These are phyloP conservation scores for Leishmania braziliensis DNA, from an alignment of 208 protist genomes.

Conservation along the genomic window DNA sequence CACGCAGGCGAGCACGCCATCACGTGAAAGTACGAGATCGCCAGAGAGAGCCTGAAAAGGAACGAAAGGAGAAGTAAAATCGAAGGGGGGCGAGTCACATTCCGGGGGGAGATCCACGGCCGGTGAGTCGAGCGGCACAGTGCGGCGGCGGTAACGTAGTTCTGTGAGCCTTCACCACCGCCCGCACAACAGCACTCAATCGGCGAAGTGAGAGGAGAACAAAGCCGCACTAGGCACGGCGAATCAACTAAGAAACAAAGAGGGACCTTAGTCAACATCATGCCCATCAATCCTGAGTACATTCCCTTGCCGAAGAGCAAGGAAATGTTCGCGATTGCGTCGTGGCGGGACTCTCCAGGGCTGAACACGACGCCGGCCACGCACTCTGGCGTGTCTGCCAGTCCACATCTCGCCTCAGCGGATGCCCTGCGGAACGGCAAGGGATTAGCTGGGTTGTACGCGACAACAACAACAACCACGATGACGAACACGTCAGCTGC, in stretches of 20 bases:
- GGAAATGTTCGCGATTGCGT: conserved; percentile 72
- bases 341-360: conserved; percentile 71
- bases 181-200: background rate
- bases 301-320: conserved; percentile 78
- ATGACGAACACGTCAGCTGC: conserved; percentile 13
- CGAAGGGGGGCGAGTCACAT: background rate
- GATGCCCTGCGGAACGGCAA: conserved; percentile 25
- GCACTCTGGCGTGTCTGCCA: conserved; percentile 10
- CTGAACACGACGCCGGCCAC: conserved; percentile 12
- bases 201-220: background rate
- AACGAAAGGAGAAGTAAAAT: background rate
- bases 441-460: background rate
- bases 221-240: conserved; percentile 6
- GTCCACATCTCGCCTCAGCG: conserved; percentile 15
- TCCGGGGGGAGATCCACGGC: background rate
- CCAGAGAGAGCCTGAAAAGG: background rate
- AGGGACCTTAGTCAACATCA: conserved; percentile 11
- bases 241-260: conserved; percentile 12
- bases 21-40: background rate
- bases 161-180: background rate
- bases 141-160: background rate
- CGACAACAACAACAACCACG: conserved; percentile 13
- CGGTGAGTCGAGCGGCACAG: background rate
- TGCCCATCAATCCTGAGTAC: conserved; percentile 71
- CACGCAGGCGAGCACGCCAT: background rate